Percentiles rank a stretch among this genome's conserved stretches.
These are phyloP conservation scores for Irineochytrium annulatum DNA, from an alignment of 192 early-diverging fungal species.

Conservation along the genomic window DNA sequence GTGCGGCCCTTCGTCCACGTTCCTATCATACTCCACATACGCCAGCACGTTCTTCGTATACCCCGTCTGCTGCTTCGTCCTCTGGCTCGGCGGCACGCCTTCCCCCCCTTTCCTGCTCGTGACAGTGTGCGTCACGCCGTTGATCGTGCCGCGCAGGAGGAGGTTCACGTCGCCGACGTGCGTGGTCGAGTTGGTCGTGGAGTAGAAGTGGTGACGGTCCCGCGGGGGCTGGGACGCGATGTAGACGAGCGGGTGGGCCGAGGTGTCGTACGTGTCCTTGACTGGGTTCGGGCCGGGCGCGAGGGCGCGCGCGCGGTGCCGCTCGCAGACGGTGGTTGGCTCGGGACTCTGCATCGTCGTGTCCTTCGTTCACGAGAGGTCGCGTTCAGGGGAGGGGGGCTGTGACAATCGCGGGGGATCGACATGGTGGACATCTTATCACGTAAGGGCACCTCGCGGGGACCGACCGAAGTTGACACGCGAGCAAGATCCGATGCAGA, in stretches of 20 bases:
- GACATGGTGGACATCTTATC: too few species aligned
- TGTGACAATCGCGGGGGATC: too few species aligned
- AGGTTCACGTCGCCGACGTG: conserved; percentile 18
- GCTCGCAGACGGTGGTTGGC: too few species aligned
- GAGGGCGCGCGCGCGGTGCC: neutral
- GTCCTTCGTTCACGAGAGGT: too few species aligned
- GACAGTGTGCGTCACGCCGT: conserved; percentile 9
- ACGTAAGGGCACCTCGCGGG: too few species aligned
- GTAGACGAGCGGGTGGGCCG: conserved; percentile 17
- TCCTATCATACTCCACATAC: conserved; percentile 41
- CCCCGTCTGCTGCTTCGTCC: conserved; percentile 34
- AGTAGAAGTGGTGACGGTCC: conserved; percentile 37
- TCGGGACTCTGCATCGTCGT: too few species aligned
- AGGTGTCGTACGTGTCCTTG: conserved; percentile 25
- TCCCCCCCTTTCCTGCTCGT: neutral
- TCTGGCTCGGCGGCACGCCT: neutral
- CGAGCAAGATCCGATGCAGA: too few species aligned
- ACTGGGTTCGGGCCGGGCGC: neutral
- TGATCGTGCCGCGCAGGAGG: conserved; percentile 12
- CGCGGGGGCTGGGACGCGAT: conserved; percentile 28
- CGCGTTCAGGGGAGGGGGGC: too few species aligned
- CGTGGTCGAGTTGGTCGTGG: conserved; percentile 38
- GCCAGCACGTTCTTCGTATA: conserved; percentile 40
- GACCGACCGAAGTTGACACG: too few species aligned
- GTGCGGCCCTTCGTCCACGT: conserved; percentile 38